Conservation (phyloP, 2,329 filamentous ascomycete species). For the Curvularia spicifera region DNA sequence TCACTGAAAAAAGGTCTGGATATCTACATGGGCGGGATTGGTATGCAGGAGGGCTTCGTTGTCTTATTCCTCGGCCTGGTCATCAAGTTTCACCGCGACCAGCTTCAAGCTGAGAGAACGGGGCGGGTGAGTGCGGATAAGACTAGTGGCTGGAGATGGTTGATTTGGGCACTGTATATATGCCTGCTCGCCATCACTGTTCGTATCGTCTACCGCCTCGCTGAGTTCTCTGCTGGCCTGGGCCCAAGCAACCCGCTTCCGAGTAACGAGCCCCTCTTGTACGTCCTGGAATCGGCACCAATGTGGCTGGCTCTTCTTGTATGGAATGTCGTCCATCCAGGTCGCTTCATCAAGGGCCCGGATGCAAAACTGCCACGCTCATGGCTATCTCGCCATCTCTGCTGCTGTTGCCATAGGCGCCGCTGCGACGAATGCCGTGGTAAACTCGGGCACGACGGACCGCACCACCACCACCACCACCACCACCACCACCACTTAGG, state of each 20-base stretch:
- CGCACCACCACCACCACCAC: slow-evolving; percentile 16
- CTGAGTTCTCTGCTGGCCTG: slow-evolving; percentile 59
- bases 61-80: slow-evolving; percentile 28
- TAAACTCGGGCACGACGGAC: slow-evolving; percentile 20
- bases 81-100: slow-evolving; percentile 26
- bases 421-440: slow-evolving; percentile 25
- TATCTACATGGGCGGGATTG: slow-evolving; percentile 48
- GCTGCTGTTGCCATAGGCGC: slow-evolving; percentile 26
- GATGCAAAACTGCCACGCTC: slow-evolving; percentile 28
- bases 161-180: slow-evolving; percentile 51
- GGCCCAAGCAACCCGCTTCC: slow-evolving; percentile 53
- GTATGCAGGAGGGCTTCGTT: slow-evolving; percentile 40
- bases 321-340: slow-evolving; percentile 24
- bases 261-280: slow-evolving; percentile 60
- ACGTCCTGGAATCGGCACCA: slow-evolving; percentile 60
- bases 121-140: slow-evolving; percentile 18
- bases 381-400: slow-evolving; percentile 28
- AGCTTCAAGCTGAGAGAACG: slow-evolving; percentile 22
- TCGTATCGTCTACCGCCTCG: slow-evolving; percentile 41
- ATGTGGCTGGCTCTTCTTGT: slow-evolving; percentile 55
- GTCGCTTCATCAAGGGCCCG: slow-evolving; percentile 21
- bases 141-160: slow-evolving; percentile 23
- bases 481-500: slow-evolving; percentile 14
- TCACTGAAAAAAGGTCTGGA: slow-evolving; percentile 49
- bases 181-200: slow-evolving; percentile 52